Evolutionary conservation across 2,329 filamentous ascomycete genomes (phyloP).

Genomic region (Alternaria dauci): DNA sequence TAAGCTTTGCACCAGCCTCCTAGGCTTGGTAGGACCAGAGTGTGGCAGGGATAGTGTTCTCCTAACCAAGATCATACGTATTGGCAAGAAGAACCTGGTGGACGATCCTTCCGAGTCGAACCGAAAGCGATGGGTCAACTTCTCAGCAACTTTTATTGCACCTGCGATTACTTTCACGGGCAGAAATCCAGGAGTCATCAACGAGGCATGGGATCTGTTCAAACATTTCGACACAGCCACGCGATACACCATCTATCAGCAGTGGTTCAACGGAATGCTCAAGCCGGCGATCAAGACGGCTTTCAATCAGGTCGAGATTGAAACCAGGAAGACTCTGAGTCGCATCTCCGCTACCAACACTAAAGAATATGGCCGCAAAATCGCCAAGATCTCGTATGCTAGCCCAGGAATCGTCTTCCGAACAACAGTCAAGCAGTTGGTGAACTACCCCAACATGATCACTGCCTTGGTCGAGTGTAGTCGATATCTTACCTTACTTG

Average conservation of each 20-base stretch:
- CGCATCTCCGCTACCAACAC: constrained; percentile 88
- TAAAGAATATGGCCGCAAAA: constrained; percentile 81
- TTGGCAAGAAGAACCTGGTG: constrained; percentile 77
- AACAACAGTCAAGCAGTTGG: constrained; percentile 87
- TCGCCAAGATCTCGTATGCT: constrained; percentile 91
- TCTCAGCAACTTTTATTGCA: constrained; percentile 84
- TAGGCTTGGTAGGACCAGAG: constrained; percentile 86
- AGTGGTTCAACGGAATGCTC: constrained; percentile 71
- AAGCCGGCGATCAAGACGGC: constrained; percentile 77
- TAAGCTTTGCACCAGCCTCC: constrained; percentile 80
- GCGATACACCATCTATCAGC: constrained; percentile 88
- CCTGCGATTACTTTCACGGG: constrained; percentile 88
- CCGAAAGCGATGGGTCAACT: constrained; percentile 78
- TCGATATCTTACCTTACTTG: constrained; percentile 89
- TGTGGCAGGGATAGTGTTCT: constrained; percentile 85
- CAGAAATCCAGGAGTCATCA: constrained; percentile 82
- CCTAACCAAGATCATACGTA: constrained; percentile 82
- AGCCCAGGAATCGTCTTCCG: constrained; percentile 92
- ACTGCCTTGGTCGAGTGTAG: constrained; percentile 94
- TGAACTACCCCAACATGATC: constrained; percentile 93
- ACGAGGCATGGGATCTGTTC: constrained; percentile 85
- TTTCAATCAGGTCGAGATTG: constrained; percentile 77
- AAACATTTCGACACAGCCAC: constrained; percentile 77
- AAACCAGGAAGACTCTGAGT: constrained; percentile 88
- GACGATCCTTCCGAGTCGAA: constrained; percentile 77